Base-by-base conservation (phyloP, 2,329 filamentous ascomycete species). In the Exserohilum rostratum region DNA sequence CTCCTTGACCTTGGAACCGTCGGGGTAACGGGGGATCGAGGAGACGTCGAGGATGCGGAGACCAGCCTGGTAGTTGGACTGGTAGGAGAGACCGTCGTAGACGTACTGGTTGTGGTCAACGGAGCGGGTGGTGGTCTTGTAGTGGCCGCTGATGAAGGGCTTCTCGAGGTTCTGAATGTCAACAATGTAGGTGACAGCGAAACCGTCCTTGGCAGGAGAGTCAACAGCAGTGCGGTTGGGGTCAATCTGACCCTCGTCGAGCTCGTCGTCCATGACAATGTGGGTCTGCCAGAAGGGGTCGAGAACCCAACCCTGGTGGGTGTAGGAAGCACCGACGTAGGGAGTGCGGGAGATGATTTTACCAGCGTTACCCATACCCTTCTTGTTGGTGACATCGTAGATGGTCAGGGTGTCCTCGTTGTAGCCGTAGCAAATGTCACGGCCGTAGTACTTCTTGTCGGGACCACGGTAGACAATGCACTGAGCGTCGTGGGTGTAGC, bases 401-500 rank as follows among this genome's bases (percentile, higher is more conserved):
- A 83, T 81, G 53, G 80, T 82, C 45, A 82, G 65, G 1, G 78
- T 79, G 65, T 83, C 80, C 62, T 83, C 82, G 72, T 83, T 83
- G 77, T 83, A 84, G 38, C 79, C 80, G 69, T 82, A 83, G 78
- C 83, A 85, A 59, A 85, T 83, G 40, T 85, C 81, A 2, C 76
- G 76, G 25, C 78, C 80, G 12, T 73, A 72, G 72, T 82, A 85
- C 43, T 77, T 69, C 50, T 70, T 71, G 61, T 84, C 77, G 2
- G 83, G 82, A 1, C 83, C 83, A 11, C 76, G 77, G 73, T 83
- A 84, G 42, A 82, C 78, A 27, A 86, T 76, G 70, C 84, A 86
- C 70, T 87, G 83, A 3, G 83, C 83, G 60, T 86, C 84, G 66
- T 86, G 84, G 15, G 85, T 82, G 65, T 86, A 86, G 53, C 83